Conservation (phyloP, 768 basidiomycete species). For the Tylopilus felleus region DNA sequence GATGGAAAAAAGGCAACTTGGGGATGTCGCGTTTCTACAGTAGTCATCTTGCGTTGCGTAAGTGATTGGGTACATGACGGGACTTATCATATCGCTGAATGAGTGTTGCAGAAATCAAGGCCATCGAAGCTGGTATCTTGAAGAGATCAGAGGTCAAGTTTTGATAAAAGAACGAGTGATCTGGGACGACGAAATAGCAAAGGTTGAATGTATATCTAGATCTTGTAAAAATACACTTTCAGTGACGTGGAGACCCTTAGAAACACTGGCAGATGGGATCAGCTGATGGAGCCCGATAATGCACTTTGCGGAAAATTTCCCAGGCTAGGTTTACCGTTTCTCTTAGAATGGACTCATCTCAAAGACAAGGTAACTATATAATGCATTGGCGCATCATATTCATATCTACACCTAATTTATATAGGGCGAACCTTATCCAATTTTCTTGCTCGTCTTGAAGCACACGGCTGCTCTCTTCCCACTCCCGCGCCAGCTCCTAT, state of each 20-base stretch:
- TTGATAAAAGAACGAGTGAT: conserved; percentile 3
- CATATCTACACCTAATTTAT: too few species aligned
- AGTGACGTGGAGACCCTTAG: not conserved
- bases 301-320: too few species aligned
- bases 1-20: conserved; percentile 20
- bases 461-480: too few species aligned
- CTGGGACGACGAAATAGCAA: not conserved
- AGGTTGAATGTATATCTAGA: not conserved
- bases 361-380: too few species aligned
- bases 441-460: too few species aligned
- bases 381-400: too few species aligned
- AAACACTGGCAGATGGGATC: not conserved
- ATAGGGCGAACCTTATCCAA: too few species aligned
- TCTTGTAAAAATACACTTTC: not conserved
- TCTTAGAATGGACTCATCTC: too few species aligned
- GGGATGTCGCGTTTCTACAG: conserved; percentile 28
- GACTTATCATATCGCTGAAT: not conserved
- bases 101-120: conserved; percentile 26
- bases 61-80: conserved; percentile 6
- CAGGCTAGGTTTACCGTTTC: too few species aligned
- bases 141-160: conserved; percentile 19
- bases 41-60: conserved; percentile 30
- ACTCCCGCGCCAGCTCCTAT: too few species aligned
- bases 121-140: conserved; percentile 28
- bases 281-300: not conserved